These are phyloP conservation scores for Stereum hirsutum DNA, from an alignment of 1,284 basidiomycete species.

Conservation along the genomic window DNA sequence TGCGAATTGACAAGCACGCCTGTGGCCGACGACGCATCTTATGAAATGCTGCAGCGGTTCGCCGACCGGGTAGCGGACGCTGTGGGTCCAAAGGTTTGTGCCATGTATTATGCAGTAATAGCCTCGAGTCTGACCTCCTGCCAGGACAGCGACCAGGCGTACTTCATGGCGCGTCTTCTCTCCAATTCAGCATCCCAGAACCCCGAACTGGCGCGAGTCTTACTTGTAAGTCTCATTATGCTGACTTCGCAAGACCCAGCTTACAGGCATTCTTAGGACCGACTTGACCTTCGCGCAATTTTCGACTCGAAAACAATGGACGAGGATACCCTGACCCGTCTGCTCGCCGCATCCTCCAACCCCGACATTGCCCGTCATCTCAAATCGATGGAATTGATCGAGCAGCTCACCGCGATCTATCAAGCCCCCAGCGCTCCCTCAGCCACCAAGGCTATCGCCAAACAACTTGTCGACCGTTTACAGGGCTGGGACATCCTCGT, in stretches of 20 bases:
- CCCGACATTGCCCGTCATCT: constrained; percentile 46
- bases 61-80: constrained; percentile 40
- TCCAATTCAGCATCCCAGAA: constrained; percentile 55
- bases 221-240: constrained; percentile 29
- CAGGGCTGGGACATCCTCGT: constrained; percentile 52
- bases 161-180: constrained; percentile 49
- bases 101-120: background rate
- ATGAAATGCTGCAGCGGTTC: constrained; percentile 41
- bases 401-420: constrained; percentile 31
- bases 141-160: constrained; percentile 46
- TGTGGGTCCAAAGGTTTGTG: constrained; percentile 40
- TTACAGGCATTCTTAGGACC: constrained; percentile 31
- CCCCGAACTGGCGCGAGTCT: constrained; percentile 29
- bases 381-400: constrained; percentile 29
- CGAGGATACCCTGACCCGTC: constrained; percentile 40
- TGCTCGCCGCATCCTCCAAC: constrained; percentile 56
- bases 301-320: constrained; percentile 47
- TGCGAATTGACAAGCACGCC: constrained; percentile 42
- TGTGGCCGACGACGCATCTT: constrained; percentile 39
- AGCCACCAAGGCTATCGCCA: constrained; percentile 32
- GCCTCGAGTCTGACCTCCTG: constrained; percentile 1
- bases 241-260: background rate
- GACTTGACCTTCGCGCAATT: constrained; percentile 40
- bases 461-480: constrained; percentile 38
- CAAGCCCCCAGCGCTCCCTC: constrained; percentile 27